Evolutionary conservation across 768 basidiomycete genomes (phyloP).

Genomic region (Auricularia sp.): DNA sequence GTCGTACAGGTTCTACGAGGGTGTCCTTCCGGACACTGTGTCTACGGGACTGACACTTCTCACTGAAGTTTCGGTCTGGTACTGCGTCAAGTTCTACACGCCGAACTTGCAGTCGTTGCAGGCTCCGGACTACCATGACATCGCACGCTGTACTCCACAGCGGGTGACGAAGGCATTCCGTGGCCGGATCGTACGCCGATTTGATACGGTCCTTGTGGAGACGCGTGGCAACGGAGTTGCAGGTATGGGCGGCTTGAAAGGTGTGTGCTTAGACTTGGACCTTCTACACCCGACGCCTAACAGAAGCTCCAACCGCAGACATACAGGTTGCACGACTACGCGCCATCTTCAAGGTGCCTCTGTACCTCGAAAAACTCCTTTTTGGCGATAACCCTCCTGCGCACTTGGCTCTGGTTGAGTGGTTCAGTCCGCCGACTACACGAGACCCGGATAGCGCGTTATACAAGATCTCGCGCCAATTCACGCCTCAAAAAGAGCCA

Average conservation of each 20-base stretch:
- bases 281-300: background rate
- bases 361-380: background rate
- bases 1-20: background rate
- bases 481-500: too few species aligned
- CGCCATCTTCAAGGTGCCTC: constrained; percentile 6
- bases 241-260: background rate
- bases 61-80: background rate
- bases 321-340: constrained; percentile 8
- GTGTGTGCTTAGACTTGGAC: background rate
- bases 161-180: background rate
- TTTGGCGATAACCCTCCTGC: background rate
- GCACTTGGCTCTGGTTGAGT: background rate
- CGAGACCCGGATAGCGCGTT: too few species aligned
- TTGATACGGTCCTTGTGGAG: constrained; percentile 6
- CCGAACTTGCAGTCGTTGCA: background rate
- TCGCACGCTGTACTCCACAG: background rate
- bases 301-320: background rate
- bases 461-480: too few species aligned
- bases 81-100: background rate
- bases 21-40: background rate
- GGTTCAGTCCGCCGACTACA: too few species aligned
- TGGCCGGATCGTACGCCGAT: background rate
- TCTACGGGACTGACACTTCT: background rate
- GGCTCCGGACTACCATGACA: background rate
- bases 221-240: background rate